Base-by-base conservation (phyloP, 257 asterid species). In the Capsicum baccatum region DNA sequence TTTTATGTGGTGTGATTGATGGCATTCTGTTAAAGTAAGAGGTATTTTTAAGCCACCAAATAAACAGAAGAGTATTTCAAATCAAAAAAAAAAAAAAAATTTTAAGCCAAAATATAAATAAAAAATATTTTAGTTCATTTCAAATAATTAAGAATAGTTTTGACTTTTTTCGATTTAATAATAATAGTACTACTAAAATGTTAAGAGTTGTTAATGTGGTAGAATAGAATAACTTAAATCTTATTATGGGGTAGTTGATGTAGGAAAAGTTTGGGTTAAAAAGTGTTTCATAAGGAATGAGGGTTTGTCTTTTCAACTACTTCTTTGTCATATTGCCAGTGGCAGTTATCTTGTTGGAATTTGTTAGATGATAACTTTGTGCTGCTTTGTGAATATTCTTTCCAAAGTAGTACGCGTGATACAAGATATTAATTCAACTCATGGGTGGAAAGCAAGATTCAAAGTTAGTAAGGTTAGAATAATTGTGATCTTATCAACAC, bases 161-260 rank as follows among this genome's bases (percentile, higher is more conserved):
- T 26, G 33, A 26, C 33, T 26, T 26, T 26, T 26, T 26, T 26
- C 33, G 33, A 26, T 62, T 48, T 60, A n/a, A 47, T 3, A 50
- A 21, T 6, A 19, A 74, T 4, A 39, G 42, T 39, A 39, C 42
- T 39, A 39, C 42, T 14, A 42, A 74, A 11, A 74, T 50, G 37
- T 52, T 52, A 0, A 56, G 62, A 74, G 81, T 74, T 60, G 81
- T 74, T 74, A 50, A 74, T 21, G 47, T 50, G 19, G 81, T 6
- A 74, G 19, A 74, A 50, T 21, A 21, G 5, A 39, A 47, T 73
- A 50, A 19, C 3, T 73, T 52, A 21, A 21, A 50, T 74, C 50
- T 6, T 50, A 74, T 74, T 19, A 50, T 74, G 81, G 81, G 52
- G 47, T 74, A 52, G 81, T 74, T 74, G 81, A 52, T n/a, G 21